Evolutionary conservation across 805 yeast species (phyloP).

Genomic region (Cyberlindnera suaveolens): DNA sequence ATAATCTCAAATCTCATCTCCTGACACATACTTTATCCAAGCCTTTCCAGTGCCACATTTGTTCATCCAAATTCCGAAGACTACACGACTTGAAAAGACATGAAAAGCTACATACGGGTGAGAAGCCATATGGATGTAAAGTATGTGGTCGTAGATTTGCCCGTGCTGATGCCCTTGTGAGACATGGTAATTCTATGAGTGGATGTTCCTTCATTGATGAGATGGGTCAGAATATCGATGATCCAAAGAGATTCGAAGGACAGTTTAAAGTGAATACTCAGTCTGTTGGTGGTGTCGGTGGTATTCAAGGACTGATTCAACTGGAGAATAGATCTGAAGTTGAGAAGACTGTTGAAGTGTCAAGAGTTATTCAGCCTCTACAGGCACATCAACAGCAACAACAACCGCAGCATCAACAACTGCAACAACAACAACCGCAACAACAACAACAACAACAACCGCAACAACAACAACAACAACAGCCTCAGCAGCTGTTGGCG

Average conservation of each 20-base stretch:
- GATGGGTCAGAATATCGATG: neutral
- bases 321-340: neutral
- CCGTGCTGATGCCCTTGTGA: conserved; percentile 65
- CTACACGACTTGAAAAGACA: conserved; percentile 75
- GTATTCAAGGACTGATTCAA: neutral
- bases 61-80: conserved; percentile 60
- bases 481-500: neutral
- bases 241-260: neutral
- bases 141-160: conserved; percentile 63
- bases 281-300: neutral
- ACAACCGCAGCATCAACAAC: neutral
- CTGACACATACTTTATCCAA: conserved; percentile 60
- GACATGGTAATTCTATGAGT: conserved; percentile 52
- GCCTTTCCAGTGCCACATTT: conserved; percentile 58
- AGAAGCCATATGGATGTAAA: conserved; percentile 57
- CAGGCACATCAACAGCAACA: neutral
- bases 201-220: conserved; percentile 21
- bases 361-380: no score
- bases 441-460: neutral
- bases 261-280: neutral
- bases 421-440: neutral
- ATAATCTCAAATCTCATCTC: conserved; percentile 67
- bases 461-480: neutral
- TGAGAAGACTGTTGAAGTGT: neutral
- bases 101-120: conserved; percentile 70